phyloP scores from a whole-genome alignment of 768 basidiomycete species.

The Coprinopsis strossmayeri region DNA sequence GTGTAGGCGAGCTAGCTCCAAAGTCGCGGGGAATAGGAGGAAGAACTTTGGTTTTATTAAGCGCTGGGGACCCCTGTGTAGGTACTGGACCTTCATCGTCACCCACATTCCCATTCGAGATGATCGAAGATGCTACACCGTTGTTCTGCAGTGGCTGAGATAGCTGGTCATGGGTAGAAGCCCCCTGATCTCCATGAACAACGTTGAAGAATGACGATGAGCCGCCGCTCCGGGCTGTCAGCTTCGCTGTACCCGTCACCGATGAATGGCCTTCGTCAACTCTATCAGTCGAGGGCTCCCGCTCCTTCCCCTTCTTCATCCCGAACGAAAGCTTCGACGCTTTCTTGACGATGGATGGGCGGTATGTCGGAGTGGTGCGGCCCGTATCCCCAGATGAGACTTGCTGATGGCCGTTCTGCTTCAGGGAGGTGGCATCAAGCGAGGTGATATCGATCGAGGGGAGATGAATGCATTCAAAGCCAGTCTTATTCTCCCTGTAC shows the following conservation, averaged over 20 bases:
- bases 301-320: constrained; percentile 49
- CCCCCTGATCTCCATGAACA: constrained; percentile 41
- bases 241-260: constrained; percentile 28
- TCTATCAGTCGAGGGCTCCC: constrained; percentile 36
- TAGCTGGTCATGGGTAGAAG: constrained; percentile 14
- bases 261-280: constrained; percentile 31
- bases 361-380: constrained; percentile 24
- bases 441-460: constrained; percentile 91
- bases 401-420: constrained; percentile 25
- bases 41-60: constrained; percentile 57
- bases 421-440: constrained; percentile 34
- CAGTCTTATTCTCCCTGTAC: constrained; percentile 83
- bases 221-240: constrained; percentile 66
- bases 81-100: constrained; percentile 4
- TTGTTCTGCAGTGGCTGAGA: constrained; percentile 17
- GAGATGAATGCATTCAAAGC: constrained; percentile 94
- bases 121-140: constrained; percentile 5
- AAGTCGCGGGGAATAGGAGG: constrained; percentile 80
- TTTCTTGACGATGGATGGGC: constrained; percentile 61
- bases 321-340: constrained; percentile 76
- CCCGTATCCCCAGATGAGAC: constrained; percentile 45
- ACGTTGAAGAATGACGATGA: constrained; percentile 84
- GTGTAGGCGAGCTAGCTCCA: constrained; percentile 21
- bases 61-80: constrained; percentile 18
- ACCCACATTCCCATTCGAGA: constrained; percentile 14